Conservation (phyloP, 2,329 filamentous ascomycete species). For the Hypomyces perniciosus region DNA sequence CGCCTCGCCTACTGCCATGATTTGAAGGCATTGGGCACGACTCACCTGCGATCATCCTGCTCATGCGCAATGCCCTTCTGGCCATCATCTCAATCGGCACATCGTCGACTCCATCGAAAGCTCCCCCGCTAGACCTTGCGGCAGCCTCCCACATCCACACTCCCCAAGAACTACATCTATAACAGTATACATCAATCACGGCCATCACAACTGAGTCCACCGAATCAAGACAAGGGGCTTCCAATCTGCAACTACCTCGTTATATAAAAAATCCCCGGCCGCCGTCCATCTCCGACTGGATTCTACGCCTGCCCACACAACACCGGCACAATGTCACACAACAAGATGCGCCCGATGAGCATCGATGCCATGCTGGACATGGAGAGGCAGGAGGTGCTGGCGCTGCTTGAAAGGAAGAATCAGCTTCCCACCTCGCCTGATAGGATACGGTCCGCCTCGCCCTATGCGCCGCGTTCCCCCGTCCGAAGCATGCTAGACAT, state of each 20-base stretch:
- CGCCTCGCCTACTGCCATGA: constrained; percentile 9
- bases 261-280: no score
- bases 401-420: constrained; percentile 54
- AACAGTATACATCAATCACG: neutral
- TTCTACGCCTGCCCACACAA: neutral
- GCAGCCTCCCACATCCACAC: constrained; percentile 12
- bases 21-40: constrained; percentile 8
- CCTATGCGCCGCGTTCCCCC: constrained; percentile 57
- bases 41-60: constrained; percentile 1
- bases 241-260: no score
- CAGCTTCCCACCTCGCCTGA: constrained; percentile 26
- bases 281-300: no score
- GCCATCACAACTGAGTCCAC: no score
- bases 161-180: neutral
- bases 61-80: constrained; percentile 15
- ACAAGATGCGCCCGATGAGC: constrained; percentile 52
- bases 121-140: constrained; percentile 12
- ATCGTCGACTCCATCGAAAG: constrained; percentile 8
- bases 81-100: constrained; percentile 10
- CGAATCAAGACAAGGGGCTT: no score
- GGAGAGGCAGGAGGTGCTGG: constrained; percentile 68
- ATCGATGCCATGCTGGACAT: constrained; percentile 72
- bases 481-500: constrained; percentile 64
- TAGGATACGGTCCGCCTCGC: constrained; percentile 45
- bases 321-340: constrained; percentile 26